Evolutionary conservation across 371 early-diverging fungal genomes (phyloP), one percentile per base, ranked within the genome.

Genomic region (Dinochytrium kinnereticum): DNA sequence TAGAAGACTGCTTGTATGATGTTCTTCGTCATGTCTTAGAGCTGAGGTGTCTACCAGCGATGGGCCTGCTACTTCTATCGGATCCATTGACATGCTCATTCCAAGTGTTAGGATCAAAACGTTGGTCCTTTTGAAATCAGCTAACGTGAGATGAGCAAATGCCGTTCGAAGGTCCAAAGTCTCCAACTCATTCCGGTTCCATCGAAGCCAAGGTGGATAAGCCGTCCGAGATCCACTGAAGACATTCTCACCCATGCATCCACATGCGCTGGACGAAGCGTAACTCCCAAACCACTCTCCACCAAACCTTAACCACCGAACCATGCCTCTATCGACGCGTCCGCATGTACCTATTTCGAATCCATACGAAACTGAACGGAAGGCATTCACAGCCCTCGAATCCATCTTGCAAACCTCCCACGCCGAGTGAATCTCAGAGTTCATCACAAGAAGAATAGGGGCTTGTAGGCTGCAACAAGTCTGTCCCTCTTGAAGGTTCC

Each of bases 401-500:
- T 61, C 36, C 33, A 28, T 61, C 64, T 61, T 61, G 17, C 64
- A 61, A 26, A 61, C 64, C 24, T 61, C 57, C 13, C 13, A 17
- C 2, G 36, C 64, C 34, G 36, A 36, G 26, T 61, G 64, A 61
- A 33, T 33, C 24, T 38, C 28, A 17, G 3, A 2, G 17, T 38
- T 38, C 64, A 61, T 61, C 15, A 34, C 24, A 36, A 61, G 21
- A 61, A 61, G 10, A 21, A 61, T 28, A 19, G 64, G 64, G 19
- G 64, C 5, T 15, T 21, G 34, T 15, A 24, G 3, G 64, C 19
- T 31, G 64, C 33, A 30, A 15, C 5, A 10, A 26, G 57, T n/a
- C n/a, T n/a, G n/a, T n/a, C n/a, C n/a, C n/a, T 57, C 24, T 28
- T 24, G 24, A 30, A 57, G 57, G 57, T 7, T 10, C 17, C 30